Evolutionary conservation across 805 yeast species (phyloP).

Genomic region (Candida nanaspora): DNA sequence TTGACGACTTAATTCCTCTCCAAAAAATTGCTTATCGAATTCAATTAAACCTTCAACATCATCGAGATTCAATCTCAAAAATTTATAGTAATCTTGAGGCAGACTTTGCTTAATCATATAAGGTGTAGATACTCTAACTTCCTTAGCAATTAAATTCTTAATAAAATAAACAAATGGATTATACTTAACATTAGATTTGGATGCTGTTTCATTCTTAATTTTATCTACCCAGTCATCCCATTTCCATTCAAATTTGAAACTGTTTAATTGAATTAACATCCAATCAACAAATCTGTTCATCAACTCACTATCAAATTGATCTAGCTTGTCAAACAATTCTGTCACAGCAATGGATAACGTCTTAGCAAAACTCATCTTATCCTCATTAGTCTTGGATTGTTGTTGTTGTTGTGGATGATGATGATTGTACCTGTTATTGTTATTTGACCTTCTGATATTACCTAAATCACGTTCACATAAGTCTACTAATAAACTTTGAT

Average conservation of each 20-base stretch:
- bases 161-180: conserved; percentile 75
- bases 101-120: conserved; percentile 66
- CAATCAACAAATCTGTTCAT: conserved; percentile 73
- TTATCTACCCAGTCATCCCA: conserved; percentile 91
- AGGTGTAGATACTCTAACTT: conserved; percentile 73
- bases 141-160: conserved; percentile 74
- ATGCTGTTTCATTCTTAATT: conserved; percentile 34
- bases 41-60: conserved; percentile 25
- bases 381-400: conserved; percentile 13
- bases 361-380: conserved; percentile 67
- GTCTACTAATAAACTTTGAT: conserved; percentile 76
- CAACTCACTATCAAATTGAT: conserved; percentile 67
- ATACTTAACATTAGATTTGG: conserved; percentile 28
- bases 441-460: conserved; percentile 17
- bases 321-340: conserved; percentile 64
- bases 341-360: conserved; percentile 90
- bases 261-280: conserved; percentile 89
- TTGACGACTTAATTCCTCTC: conserved; percentile 19
- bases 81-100: conserved; percentile 47
- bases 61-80: conserved; percentile 37
- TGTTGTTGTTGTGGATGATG: too few relatives aligned
- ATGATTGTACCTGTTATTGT: too few relatives aligned
- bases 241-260: conserved; percentile 94
- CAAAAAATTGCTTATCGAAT: conserved; percentile 31
- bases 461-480: conserved; percentile 77